phyloP scores from a whole-genome alignment of 2,329 filamentous ascomycete genomes.

The Phialophora expanda region DNA sequence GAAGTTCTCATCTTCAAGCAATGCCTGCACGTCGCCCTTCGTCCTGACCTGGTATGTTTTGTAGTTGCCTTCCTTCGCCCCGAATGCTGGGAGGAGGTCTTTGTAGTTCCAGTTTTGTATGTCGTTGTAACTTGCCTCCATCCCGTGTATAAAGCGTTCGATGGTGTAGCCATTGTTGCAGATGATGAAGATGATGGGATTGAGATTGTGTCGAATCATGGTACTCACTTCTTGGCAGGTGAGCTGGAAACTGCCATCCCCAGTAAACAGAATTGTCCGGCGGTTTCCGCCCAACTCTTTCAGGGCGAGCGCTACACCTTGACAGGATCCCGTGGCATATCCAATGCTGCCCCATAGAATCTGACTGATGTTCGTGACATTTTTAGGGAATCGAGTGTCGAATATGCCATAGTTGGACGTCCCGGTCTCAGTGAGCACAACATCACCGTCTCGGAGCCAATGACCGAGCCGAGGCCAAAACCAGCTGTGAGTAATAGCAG shows the following conservation, averaged over 20 bases:
- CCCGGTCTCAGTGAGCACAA: conserved; percentile 65
- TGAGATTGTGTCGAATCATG: conserved; percentile 62
- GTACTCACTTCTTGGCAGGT: conserved; percentile 70
- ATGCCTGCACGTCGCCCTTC: conserved; percentile 43
- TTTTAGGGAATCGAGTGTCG: conserved; percentile 56
- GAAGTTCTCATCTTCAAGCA: conserved; percentile 44
- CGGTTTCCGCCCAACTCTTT: conserved; percentile 59
- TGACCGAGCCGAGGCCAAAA: conserved; percentile 65
- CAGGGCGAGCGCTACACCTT: conserved; percentile 62
- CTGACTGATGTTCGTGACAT: conserved; percentile 56
- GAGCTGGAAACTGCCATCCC: conserved; percentile 69
- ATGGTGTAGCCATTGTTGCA: conserved; percentile 67
- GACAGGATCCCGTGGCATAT: conserved; percentile 63
- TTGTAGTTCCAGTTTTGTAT: conserved; percentile 59
- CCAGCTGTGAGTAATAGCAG: conserved; percentile 59
- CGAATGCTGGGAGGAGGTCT: conserved; percentile 47
- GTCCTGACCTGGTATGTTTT: conserved; percentile 72
- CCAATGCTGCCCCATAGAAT: conserved; percentile 66
- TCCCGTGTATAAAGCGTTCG: conserved; percentile 63
- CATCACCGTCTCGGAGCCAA: conserved; percentile 59
- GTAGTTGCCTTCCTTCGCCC: conserved; percentile 42
- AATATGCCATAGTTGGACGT: conserved; percentile 64
- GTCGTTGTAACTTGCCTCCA: conserved; percentile 61
- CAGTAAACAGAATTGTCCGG: conserved; percentile 63
- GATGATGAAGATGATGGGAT: conserved; percentile 59